phyloP scores from a whole-genome alignment of 2,329 filamentous ascomycete species.

The Penicillium sp. region DNA sequence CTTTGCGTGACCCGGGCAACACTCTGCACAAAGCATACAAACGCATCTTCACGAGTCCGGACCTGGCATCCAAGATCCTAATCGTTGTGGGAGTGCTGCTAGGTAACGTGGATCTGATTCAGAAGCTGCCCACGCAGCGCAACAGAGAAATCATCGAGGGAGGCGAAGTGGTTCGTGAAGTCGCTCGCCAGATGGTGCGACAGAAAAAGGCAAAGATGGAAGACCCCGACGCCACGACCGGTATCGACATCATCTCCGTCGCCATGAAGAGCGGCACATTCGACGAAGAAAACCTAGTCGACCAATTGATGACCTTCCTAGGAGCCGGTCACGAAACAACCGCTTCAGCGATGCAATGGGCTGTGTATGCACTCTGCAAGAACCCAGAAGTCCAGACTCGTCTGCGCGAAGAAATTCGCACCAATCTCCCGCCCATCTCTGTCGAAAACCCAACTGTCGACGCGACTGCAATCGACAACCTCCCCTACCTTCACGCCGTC shows the following conservation, averaged over 20 bases:
- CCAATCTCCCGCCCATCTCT: constrained; percentile 51
- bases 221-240: constrained; percentile 26
- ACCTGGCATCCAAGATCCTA: constrained; percentile 42
- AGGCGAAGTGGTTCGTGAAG: constrained; percentile 55
- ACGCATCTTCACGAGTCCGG: constrained; percentile 21
- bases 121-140: constrained; percentile 61
- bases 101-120: constrained; percentile 58
- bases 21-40: constrained; percentile 47
- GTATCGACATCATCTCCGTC: constrained; percentile 72
- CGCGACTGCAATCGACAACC: constrained; percentile 56
- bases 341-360: constrained; percentile 69
- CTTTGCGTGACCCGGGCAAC: constrained; percentile 57
- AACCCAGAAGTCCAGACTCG: constrained; percentile 60
- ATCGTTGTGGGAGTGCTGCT: constrained; percentile 55
- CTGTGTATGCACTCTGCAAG: constrained; percentile 62
- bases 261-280: constrained; percentile 72
- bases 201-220: constrained; percentile 59
- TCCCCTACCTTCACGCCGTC: constrained; percentile 76
- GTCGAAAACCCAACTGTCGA: constrained; percentile 58
- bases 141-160: constrained; percentile 62
- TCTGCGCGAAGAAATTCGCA: constrained; percentile 64
- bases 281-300: constrained; percentile 71
- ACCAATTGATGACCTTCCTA: constrained; percentile 87
- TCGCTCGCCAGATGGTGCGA: constrained; percentile 63
- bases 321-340: constrained; percentile 79